These are phyloP conservation scores for Celoporthe dispersa DNA, from an alignment of 2,329 filamentous ascomycete species.

Conservation along the genomic window DNA sequence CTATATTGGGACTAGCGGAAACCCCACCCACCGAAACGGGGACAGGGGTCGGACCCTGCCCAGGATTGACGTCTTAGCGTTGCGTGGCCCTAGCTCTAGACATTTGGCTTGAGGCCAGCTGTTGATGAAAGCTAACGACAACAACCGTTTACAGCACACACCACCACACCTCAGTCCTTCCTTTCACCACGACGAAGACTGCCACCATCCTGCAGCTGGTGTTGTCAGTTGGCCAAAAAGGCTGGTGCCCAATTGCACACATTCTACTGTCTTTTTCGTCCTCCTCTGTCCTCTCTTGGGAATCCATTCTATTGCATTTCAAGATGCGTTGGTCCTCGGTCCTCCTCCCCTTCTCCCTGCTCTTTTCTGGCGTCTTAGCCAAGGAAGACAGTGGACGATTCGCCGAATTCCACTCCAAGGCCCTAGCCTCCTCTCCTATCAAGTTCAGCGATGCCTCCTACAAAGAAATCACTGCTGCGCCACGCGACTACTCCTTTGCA, in stretches of 20 bases:
- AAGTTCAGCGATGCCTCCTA: slow-evolving; percentile 80
- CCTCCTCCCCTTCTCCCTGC: slow-evolving; percentile 65
- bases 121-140: not conserved
- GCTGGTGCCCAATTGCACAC: slow-evolving; percentile 7
- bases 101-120: slow-evolving; percentile 21
- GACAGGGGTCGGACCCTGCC: slow-evolving; percentile 4
- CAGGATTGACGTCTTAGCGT: slow-evolving; percentile 19
- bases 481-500: slow-evolving; percentile 82
- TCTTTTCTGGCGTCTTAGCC: slow-evolving; percentile 56
- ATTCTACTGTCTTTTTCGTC: not conserved
- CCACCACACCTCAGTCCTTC: not conserved
- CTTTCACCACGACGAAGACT: not conserved
- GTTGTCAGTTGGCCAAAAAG: slow-evolving; percentile 15
- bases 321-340: slow-evolving; percentile 72
- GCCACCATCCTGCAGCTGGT: slow-evolving; percentile 21
- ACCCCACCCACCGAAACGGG: not conserved
- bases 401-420: slow-evolving; percentile 69
- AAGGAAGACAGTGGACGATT: slow-evolving; percentile 74
- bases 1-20: slow-evolving; percentile 4
- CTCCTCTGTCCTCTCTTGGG: slow-evolving; percentile 6
- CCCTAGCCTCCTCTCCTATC: slow-evolving; percentile 67
- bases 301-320: slow-evolving; percentile 28
- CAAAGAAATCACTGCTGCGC: slow-evolving; percentile 72
- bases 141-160: not conserved
- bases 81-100: slow-evolving; percentile 22